These are phyloP conservation scores for Colletotrichum limetticola DNA, from an alignment of 2,329 filamentous ascomycete species.

Conservation along the genomic window DNA sequence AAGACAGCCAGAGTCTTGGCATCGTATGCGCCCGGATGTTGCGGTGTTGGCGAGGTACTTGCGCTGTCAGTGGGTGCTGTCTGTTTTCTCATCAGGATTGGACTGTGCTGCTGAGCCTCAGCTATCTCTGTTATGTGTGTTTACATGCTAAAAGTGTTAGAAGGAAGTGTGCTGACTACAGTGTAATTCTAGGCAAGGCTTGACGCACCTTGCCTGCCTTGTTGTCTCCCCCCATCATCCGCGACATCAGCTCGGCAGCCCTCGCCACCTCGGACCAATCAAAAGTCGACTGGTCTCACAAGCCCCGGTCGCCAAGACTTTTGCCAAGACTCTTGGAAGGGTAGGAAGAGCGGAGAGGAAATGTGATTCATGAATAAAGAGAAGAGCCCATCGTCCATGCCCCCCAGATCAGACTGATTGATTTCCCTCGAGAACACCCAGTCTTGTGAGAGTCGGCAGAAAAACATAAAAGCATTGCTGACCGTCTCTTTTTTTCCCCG, in stretches of 20 bases:
- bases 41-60: constrained; percentile 30
- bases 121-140: not conserved
- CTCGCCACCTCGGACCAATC: constrained; percentile 25
- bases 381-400: constrained; percentile 27
- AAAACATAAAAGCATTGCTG: constrained; percentile 34
- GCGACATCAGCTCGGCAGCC: constrained; percentile 32
- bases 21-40: constrained; percentile 35
- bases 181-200: not conserved
- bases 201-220: not conserved
- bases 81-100: not conserved
- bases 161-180: not conserved
- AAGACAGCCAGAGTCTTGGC: constrained; percentile 36
- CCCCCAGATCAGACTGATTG: constrained; percentile 19
- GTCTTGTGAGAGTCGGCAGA: constrained; percentile 15
- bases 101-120: not conserved
- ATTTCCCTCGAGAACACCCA: constrained; percentile 14
- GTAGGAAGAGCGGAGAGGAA: constrained; percentile 35
- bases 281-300: constrained; percentile 11
- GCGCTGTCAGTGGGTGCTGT: not conserved
- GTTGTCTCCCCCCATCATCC: constrained; percentile 20
- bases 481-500: constrained; percentile 17
- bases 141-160: not conserved
- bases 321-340: constrained; percentile 31
- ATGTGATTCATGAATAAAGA: constrained; percentile 36
- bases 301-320: constrained; percentile 32